Conservation (phyloP, 2,329 filamentous ascomycete genomes). For the Myotisia sp. region DNA sequence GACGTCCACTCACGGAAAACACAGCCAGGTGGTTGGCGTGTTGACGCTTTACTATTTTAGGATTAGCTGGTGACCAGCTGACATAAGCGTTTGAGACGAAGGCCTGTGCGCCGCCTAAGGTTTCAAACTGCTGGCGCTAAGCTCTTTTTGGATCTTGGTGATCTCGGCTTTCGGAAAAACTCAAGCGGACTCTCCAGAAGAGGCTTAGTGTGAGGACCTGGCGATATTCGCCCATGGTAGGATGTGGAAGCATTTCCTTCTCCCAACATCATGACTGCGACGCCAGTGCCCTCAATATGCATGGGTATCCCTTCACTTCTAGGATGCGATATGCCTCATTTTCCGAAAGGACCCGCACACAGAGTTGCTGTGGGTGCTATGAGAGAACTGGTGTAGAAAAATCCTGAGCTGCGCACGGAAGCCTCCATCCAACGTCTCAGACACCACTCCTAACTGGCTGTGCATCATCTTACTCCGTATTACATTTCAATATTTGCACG, state of each 20-base stretch:
- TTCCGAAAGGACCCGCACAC: conserved; percentile 4
- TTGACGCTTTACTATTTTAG: background rate
- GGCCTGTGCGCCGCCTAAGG: background rate
- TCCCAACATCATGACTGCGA: background rate
- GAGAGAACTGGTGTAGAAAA: conserved; percentile 2
- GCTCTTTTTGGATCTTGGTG: too few species aligned
- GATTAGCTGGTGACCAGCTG: background rate
- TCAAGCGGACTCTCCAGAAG: background rate
- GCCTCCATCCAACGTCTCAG: background rate
- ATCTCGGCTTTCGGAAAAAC: too few species aligned
- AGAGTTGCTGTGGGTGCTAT: background rate
- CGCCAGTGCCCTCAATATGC: too few species aligned
- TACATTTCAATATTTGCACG: conserved; percentile 1
- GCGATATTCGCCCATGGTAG: background rate
- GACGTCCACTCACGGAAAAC: background rate
- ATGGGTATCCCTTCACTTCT: conserved; percentile 5
- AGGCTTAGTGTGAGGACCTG: background rate
- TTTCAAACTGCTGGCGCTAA: too few species aligned
- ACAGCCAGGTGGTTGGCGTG: background rate
- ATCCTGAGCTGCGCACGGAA: conserved; percentile 2
- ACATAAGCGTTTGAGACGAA: background rate
- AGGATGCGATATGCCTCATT: conserved; percentile 1
- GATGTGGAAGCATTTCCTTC: background rate
- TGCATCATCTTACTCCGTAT: background rate
- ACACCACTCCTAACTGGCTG: background rate